Conservation (phyloP, 306 rosid genomes). For the Crotalaria pallida region DNA sequence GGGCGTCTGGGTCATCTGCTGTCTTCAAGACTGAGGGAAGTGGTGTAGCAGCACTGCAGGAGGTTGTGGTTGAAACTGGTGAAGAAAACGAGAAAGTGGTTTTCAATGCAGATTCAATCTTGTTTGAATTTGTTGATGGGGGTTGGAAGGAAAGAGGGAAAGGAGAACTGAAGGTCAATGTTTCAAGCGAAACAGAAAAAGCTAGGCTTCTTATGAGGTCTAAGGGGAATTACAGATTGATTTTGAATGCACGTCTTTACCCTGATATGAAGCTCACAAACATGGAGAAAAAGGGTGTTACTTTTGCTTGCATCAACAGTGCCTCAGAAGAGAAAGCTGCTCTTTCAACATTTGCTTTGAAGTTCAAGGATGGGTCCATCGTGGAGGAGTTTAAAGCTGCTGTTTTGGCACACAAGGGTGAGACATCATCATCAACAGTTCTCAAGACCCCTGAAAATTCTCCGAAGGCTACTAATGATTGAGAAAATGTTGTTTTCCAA, state of each 20-base stretch:
- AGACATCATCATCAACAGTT: slow-evolving; percentile 25
- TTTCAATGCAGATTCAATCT: slow-evolving; percentile 65
- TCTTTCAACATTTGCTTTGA: slow-evolving; percentile 84
- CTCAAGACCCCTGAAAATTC: slow-evolving; percentile 84
- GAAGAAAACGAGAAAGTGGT: slow-evolving; percentile 80
- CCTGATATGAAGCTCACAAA: slow-evolving; percentile 82
- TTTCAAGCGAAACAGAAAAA: slow-evolving; percentile 44
- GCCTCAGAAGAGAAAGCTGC: slow-evolving; percentile 61
- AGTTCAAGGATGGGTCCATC: slow-evolving; percentile 73
- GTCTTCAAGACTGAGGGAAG: slow-evolving; percentile 55
- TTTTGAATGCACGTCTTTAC: slow-evolving; percentile 80
- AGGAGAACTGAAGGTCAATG: slow-evolving; percentile 82
- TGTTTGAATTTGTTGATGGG: slow-evolving; percentile 70
- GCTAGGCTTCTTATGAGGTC: slow-evolving; percentile 84
- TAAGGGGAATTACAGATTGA: slow-evolving; percentile 73
- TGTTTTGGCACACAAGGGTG: slow-evolving; percentile 56
- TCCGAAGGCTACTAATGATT: slow-evolving; percentile 57
- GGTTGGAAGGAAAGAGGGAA: slow-evolving; percentile 98
- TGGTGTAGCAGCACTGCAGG: slow-evolving; percentile 59
- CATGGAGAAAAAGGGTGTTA: slow-evolving; percentile 90
- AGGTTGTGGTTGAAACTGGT: slow-evolving; percentile 83
- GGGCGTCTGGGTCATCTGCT: slow-evolving; percentile 41
- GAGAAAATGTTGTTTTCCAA: slow-evolving; percentile 21
- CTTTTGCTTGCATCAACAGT: slow-evolving; percentile 92
- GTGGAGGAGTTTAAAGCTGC: slow-evolving; percentile 62